Evolutionary conservation across 371 early-diverging fungal species (phyloP).

Genomic region (Actinomortierella ambigua): DNA sequence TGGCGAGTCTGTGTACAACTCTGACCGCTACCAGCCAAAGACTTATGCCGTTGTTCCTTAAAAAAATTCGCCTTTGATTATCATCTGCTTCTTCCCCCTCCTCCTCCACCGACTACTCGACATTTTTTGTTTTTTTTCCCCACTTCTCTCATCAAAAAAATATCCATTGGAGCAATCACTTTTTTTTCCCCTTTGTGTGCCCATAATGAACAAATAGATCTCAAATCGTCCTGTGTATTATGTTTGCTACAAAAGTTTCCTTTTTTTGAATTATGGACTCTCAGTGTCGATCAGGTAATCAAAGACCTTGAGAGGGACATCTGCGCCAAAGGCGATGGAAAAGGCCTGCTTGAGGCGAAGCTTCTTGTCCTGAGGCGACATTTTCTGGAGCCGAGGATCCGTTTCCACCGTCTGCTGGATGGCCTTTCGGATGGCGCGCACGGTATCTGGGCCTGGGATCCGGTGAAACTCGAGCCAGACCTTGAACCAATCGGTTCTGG

Average conservation of each 20-base stretch:
- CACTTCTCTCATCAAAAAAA: no score
- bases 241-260: background rate
- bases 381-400: background rate
- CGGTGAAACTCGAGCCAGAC: constrained; percentile 31
- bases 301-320: no score
- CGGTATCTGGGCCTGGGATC: constrained; percentile 23
- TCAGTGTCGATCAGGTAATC: background rate
- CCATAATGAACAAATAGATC: no score
- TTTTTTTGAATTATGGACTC: background rate
- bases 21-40: constrained; percentile 64
- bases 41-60: constrained; percentile 34
- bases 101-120: no score
- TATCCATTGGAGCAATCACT: no score
- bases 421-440: constrained; percentile 15
- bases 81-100: no score
- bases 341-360: background rate
- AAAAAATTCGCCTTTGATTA: background rate
- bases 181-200: no score
- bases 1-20: constrained; percentile 87
- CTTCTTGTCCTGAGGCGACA: background rate
- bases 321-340: no score
- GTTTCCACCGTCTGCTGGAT: constrained; percentile 12
- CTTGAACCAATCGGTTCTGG: constrained; percentile 30
- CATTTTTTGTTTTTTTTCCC: no score
- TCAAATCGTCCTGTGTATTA: no score